These are phyloP conservation scores for Colletotrichum cuscutae DNA, from an alignment of 2,329 filamentous ascomycete species.

Conservation along the genomic window DNA sequence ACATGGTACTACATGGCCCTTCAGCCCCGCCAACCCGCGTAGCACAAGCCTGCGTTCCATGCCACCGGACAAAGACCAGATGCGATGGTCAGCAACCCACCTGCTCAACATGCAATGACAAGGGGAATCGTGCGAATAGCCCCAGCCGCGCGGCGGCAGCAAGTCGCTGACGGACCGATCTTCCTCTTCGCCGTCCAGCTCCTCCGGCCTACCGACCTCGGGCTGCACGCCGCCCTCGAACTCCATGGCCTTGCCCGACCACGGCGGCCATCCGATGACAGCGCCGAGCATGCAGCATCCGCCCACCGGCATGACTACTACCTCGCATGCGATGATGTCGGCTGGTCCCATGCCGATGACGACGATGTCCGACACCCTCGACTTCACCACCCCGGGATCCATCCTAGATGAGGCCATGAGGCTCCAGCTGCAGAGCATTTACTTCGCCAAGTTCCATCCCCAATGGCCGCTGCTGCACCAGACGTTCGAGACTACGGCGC, in stretches of 20 bases:
- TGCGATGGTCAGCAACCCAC: constrained; percentile 26
- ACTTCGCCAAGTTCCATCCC: constrained; percentile 23
- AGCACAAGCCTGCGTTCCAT: constrained; percentile 26
- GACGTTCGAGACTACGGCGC: constrained; percentile 1
- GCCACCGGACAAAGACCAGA: constrained; percentile 28
- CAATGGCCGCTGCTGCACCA: constrained; percentile 27
- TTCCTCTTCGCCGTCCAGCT: background rate
- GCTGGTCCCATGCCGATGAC: background rate
- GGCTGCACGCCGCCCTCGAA: background rate
- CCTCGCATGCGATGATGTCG: background rate
- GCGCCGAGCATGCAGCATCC: background rate
- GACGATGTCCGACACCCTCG: background rate
- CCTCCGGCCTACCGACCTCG: background rate
- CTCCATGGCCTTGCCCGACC: background rate
- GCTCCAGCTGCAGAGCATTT: constrained; percentile 11
- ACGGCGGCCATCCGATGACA: background rate
- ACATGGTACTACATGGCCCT: constrained; percentile 28
- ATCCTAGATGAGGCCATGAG: constrained; percentile 2
- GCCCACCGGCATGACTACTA: constrained; percentile 6
- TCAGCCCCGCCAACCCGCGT: constrained; percentile 27
- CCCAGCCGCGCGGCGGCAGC: background rate
- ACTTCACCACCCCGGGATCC: background rate
- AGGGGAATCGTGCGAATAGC: constrained; percentile 24
- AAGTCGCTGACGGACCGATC: background rate
- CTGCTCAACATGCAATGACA: constrained; percentile 23